Evolutionary conservation across 2,329 filamentous ascomycete genomes (phyloP).

Genomic region (Arthrobotrys iridis): DNA sequence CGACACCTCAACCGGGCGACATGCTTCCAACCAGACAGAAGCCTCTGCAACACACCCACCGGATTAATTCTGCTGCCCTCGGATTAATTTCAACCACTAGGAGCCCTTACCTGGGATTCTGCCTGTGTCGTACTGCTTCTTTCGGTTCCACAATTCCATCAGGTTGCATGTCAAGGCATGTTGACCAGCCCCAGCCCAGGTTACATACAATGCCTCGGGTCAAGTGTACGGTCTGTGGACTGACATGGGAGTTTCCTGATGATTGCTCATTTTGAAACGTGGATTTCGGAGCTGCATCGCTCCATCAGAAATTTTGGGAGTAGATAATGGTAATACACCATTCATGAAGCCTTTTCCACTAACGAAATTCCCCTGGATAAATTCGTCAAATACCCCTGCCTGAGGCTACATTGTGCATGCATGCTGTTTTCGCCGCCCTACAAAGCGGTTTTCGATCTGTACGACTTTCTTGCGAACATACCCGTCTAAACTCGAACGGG

Average conservation of each 20-base stretch:
- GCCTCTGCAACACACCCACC: slow-evolving; percentile 52
- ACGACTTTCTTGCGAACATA: slow-evolving; percentile 23
- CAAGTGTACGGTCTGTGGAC: slow-evolving; percentile 16
- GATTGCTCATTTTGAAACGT: slow-evolving; percentile 49
- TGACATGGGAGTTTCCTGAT: slow-evolving; percentile 12
- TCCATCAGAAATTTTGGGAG: slow-evolving; percentile 30
- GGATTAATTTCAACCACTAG: slow-evolving; percentile 52
- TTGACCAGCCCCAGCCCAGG: slow-evolving; percentile 14
- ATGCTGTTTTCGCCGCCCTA: neutral
- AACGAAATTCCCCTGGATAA: slow-evolving; percentile 44
- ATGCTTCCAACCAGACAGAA: slow-evolving; percentile 30
- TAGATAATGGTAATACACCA: slow-evolving; percentile 39
- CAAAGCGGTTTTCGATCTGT: slow-evolving; percentile 25
- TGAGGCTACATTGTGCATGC: slow-evolving; percentile 21
- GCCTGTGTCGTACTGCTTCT: slow-evolving; percentile 39
- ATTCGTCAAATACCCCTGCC: slow-evolving; percentile 38
- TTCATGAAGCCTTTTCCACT: slow-evolving; percentile 11
- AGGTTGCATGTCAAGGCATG: slow-evolving; percentile 35
- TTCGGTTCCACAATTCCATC: slow-evolving; percentile 52
- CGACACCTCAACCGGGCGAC: slow-evolving; percentile 26
- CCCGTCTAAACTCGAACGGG: slow-evolving; percentile 39
- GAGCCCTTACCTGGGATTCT: slow-evolving; percentile 49
- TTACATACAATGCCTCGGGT: slow-evolving; percentile 23
- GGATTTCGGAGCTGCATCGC: slow-evolving; percentile 42
- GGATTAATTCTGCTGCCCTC: slow-evolving; percentile 50